These are phyloP conservation scores for Butyriboletus appendiculatus DNA, from an alignment of 1,284 basidiomycete genomes.

Conservation along the genomic window DNA sequence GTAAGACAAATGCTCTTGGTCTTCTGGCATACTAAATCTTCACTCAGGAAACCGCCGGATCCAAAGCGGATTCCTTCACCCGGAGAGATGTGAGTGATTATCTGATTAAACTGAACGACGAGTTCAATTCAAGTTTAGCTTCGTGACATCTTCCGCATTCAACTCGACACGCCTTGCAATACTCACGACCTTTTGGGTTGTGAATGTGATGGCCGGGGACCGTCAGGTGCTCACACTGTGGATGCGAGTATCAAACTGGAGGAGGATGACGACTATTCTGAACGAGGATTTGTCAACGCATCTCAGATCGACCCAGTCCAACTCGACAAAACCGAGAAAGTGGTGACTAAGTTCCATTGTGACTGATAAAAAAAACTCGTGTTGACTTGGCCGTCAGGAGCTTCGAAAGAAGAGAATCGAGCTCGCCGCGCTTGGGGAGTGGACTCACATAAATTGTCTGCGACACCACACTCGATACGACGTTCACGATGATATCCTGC, in stretches of 20 bases:
- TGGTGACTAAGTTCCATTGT: slow-evolving; percentile 39
- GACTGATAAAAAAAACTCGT: background rate
- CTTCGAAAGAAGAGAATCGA: slow-evolving; percentile 72
- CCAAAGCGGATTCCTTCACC: slow-evolving; percentile 85
- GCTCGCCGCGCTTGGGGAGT: slow-evolving; percentile 82
- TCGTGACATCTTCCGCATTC: slow-evolving; percentile 88
- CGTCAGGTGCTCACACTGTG: slow-evolving; percentile 21
- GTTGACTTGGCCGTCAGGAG: slow-evolving; percentile 46
- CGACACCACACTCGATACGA: slow-evolving; percentile 43
- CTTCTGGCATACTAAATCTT: slow-evolving; percentile 12
- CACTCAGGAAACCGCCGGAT: slow-evolving; percentile 45
- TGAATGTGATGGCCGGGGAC: slow-evolving; percentile 49
- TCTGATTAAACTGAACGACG: background rate
- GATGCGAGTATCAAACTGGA: slow-evolving; percentile 9
- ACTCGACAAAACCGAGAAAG: slow-evolving; percentile 52
- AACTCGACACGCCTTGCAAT: slow-evolving; percentile 80
- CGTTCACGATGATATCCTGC: slow-evolving; percentile 65
- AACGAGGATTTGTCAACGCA: slow-evolving; percentile 68
- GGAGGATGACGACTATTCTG: slow-evolving; percentile 29
- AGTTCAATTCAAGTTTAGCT: slow-evolving; percentile 48
- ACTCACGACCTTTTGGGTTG: slow-evolving; percentile 90
- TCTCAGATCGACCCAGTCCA: slow-evolving; percentile 60
- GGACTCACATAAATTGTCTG: slow-evolving; percentile 85
- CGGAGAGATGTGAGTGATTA: slow-evolving; percentile 71
- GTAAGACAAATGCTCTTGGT: slow-evolving; percentile 36